Conservation (phyloP, 139 green algal genomes). For the Microglena sp. region DNA sequence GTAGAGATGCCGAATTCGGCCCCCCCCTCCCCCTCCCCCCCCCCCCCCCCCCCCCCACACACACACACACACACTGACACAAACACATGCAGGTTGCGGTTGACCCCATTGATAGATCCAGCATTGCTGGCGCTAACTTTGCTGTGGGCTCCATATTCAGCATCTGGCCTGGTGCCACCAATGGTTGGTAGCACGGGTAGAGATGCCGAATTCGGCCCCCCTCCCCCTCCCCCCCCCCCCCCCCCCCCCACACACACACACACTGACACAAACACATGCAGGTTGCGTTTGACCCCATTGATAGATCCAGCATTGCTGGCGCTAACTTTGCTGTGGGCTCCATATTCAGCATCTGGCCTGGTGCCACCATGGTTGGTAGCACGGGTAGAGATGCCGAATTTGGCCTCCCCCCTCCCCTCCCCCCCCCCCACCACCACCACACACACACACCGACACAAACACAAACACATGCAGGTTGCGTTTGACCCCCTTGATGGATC, state of each 20-base stretch:
- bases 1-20: no score
- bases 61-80: no score
- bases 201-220: no score
- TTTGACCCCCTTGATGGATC: slow-evolving; percentile 79
- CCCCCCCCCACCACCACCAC: no score
- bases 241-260: no score
- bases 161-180: slow-evolving; percentile 59
- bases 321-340: slow-evolving; percentile 71
- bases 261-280: no score
- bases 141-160: slow-evolving; percentile 78
- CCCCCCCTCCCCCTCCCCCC: no score
- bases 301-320: slow-evolving; percentile 64
- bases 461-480: slow-evolving; percentile 39
- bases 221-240: no score
- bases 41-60: no score
- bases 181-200: no score
- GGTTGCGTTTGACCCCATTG: slow-evolving; percentile 80
- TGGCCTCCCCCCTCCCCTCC: no score
- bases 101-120: slow-evolving; percentile 73
- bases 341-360: slow-evolving; percentile 77
- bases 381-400: slow-evolving; percentile 41
- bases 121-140: slow-evolving; percentile 68
- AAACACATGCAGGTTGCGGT: slow-evolving; percentile 75
- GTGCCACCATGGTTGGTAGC: slow-evolving; percentile 44
- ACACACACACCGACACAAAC: neutral